A percentile compares a stretch with the other conserved stretches of the same genome.
These are phyloP conservation scores for Fusarium penzigii DNA, from an alignment of 2,329 filamentous ascomycete genomes.

Conservation along the genomic window DNA sequence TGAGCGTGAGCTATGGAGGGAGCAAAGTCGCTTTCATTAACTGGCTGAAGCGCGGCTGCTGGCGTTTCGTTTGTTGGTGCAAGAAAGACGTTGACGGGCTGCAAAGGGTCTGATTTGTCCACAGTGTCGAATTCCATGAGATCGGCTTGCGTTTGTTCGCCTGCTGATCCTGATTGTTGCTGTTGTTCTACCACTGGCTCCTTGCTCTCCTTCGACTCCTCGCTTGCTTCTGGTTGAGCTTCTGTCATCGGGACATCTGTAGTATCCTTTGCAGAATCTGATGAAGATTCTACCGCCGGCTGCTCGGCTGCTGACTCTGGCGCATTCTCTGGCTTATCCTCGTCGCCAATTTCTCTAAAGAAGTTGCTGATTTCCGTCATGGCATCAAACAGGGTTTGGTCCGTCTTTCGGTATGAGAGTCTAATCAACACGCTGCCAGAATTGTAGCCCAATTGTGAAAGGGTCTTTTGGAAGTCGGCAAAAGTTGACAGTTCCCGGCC, in stretches of 20 bases:
- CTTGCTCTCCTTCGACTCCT: slow-evolving; percentile 4
- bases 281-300: slow-evolving; percentile 6
- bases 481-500: slow-evolving; percentile 77
- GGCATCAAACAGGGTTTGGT: slow-evolving; percentile 79
- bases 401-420: slow-evolving; percentile 74
- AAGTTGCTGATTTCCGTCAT: slow-evolving; percentile 78
- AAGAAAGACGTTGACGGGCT: slow-evolving; percentile 71
- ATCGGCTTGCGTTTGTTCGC: slow-evolving; percentile 18
- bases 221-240: slow-evolving; percentile 6
- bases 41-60: slow-evolving; percentile 66
- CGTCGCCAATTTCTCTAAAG: slow-evolving; percentile 58
- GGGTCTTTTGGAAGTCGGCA: slow-evolving; percentile 81
- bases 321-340: slow-evolving; percentile 12
- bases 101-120: slow-evolving; percentile 36
- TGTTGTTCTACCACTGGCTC: slow-evolving; percentile 5
- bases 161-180: slow-evolving; percentile 4
- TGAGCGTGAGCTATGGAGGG: slow-evolving; percentile 76
- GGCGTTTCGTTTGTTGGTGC: slow-evolving; percentile 76
- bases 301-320: slow-evolving; percentile 6
- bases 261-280: slow-evolving; percentile 9
- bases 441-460: slow-evolving; percentile 85
- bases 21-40: slow-evolving; percentile 74
- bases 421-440: slow-evolving; percentile 78
- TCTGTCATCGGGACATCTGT: slow-evolving; percentile 28
- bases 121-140: slow-evolving; percentile 25